phyloP scores from a whole-genome alignment of 257 asterid species.

The Gentiana dahurica region DNA sequence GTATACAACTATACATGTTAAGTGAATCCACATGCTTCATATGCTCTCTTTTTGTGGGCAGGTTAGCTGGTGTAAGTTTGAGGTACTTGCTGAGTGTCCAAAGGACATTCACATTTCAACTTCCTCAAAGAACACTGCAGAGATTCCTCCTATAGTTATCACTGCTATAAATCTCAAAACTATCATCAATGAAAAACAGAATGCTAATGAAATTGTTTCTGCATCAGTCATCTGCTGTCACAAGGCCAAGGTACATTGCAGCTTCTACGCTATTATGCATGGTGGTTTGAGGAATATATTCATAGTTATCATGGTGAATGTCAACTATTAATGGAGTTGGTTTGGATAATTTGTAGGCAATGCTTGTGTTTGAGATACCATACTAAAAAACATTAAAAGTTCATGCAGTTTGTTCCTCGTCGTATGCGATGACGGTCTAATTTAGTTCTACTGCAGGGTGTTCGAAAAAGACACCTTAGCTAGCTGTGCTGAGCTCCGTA shows the following conservation, averaged over 20 bases:
- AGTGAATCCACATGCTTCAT: constrained; percentile 2
- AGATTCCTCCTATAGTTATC: constrained; percentile 80
- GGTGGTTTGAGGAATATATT: not conserved
- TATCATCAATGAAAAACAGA: constrained; percentile 63
- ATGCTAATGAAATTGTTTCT: constrained; percentile 74
- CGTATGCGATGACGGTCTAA: too few relatives aligned
- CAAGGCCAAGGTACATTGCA: constrained; percentile 61
- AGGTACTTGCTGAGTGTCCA: constrained; percentile 60
- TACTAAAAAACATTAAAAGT: too few relatives aligned
- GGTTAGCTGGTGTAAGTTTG: constrained; percentile 99
- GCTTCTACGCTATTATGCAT: constrained; percentile 11
- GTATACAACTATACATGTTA: constrained; percentile 7
- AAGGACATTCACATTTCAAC: constrained; percentile 60
- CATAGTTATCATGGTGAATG: too few relatives aligned
- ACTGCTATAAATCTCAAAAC: constrained; percentile 85
- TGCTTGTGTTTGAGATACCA: too few relatives aligned
- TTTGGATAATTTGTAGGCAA: too few relatives aligned
- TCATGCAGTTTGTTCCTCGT: too few relatives aligned
- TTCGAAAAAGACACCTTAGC: too few relatives aligned
- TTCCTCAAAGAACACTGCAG: constrained; percentile 40
- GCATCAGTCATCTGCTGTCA: constrained; percentile 95
- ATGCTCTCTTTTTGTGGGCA: constrained; percentile 28
- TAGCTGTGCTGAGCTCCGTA: too few relatives aligned
- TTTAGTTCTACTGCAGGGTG: too few relatives aligned
- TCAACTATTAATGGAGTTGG: too few relatives aligned